Conservation (phyloP, 2,329 filamentous ascomycete genomes). For the Sarocladium strictum region DNA sequence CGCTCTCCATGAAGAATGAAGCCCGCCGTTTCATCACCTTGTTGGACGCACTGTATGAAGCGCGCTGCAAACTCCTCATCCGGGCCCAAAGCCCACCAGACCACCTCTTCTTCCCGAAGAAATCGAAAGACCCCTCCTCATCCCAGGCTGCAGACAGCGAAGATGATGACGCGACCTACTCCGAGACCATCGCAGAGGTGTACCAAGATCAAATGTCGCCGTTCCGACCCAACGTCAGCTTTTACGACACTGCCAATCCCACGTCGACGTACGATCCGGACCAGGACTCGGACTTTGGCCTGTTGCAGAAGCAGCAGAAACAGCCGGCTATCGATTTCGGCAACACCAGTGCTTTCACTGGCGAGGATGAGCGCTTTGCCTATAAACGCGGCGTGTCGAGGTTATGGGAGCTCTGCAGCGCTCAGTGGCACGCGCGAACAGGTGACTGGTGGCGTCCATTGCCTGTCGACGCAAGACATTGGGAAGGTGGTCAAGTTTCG, state of each 20-base stretch:
- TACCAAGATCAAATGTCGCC: slow-evolving; percentile 73
- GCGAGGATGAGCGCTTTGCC: slow-evolving; percentile 76
- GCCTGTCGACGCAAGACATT: slow-evolving; percentile 55
- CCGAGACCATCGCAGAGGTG: slow-evolving; percentile 52
- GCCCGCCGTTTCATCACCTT: slow-evolving; percentile 75
- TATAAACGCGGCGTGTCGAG: slow-evolving; percentile 71
- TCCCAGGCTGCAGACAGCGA: slow-evolving; percentile 13
- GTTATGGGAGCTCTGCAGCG: slow-evolving; percentile 78
- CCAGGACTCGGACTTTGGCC: slow-evolving; percentile 50
- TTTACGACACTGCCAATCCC: slow-evolving; percentile 44
- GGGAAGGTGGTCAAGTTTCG: slow-evolving; percentile 45
- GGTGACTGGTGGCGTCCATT: slow-evolving; percentile 69
- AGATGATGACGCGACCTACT: slow-evolving; percentile 33
- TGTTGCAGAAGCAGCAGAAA: slow-evolving; percentile 22
- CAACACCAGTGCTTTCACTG: slow-evolving; percentile 61
- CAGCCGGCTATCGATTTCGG: slow-evolving; percentile 53
- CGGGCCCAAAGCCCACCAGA: slow-evolving; percentile 64
- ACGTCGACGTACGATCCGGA: slow-evolving; percentile 48
- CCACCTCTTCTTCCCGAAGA: slow-evolving; percentile 70
- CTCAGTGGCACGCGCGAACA: slow-evolving; percentile 61
- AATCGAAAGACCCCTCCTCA: slow-evolving; percentile 14
- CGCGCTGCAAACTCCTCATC: slow-evolving; percentile 69
- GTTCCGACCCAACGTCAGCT: slow-evolving; percentile 73
- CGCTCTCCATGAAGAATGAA: slow-evolving; percentile 68
- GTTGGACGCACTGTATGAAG: slow-evolving; percentile 75